Evolutionary conservation across 805 yeast species (phyloP).

Genomic region (Candida stauntonica): DNA sequence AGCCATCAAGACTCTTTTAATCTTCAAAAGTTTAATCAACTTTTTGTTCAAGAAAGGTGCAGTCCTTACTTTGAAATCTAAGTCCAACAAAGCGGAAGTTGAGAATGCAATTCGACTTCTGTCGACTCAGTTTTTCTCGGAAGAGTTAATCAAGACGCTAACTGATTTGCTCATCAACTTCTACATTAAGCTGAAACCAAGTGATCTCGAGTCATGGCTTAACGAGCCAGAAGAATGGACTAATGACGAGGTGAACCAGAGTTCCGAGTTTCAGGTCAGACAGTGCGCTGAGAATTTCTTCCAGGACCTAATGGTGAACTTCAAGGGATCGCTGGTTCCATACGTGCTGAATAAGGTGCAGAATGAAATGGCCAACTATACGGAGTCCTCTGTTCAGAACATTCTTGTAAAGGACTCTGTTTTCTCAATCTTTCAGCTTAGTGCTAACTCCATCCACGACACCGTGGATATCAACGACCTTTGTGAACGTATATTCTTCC

Average conservation of each 20-base stretch:
- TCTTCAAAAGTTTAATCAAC: slow-evolving; percentile 60
- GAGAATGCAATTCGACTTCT: slow-evolving; percentile 50
- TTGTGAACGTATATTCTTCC: slow-evolving; percentile 57
- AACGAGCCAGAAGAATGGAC: slow-evolving; percentile 93
- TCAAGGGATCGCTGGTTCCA: slow-evolving; percentile 50
- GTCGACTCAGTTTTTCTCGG: slow-evolving; percentile 52
- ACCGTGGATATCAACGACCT: slow-evolving; percentile 65
- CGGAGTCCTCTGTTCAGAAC: slow-evolving; percentile 37
- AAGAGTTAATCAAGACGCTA: slow-evolving; percentile 49
- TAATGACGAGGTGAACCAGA: slow-evolving; percentile 67
- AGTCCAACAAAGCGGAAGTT: slow-evolving; percentile 61
- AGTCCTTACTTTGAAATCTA: slow-evolving; percentile 53
- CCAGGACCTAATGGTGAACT: slow-evolving; percentile 64
- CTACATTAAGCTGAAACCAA: slow-evolving; percentile 69
- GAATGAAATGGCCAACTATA: slow-evolving; percentile 31
- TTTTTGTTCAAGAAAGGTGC: slow-evolving; percentile 66
- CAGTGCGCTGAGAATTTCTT: slow-evolving; percentile 86
- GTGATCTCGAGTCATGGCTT: slow-evolving; percentile 78
- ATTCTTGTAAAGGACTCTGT: slow-evolving; percentile 74
- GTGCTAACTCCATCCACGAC: slow-evolving; percentile 61
- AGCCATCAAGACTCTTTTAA: slow-evolving; percentile 59
- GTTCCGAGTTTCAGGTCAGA: slow-evolving; percentile 80
- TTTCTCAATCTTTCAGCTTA: slow-evolving; percentile 76
- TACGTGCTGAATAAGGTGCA: slow-evolving; percentile 58
- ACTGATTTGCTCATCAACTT: slow-evolving; percentile 65